phyloP scores from a whole-genome alignment of 2,329 filamentous ascomycete species.

The Neobulgaria alba region DNA sequence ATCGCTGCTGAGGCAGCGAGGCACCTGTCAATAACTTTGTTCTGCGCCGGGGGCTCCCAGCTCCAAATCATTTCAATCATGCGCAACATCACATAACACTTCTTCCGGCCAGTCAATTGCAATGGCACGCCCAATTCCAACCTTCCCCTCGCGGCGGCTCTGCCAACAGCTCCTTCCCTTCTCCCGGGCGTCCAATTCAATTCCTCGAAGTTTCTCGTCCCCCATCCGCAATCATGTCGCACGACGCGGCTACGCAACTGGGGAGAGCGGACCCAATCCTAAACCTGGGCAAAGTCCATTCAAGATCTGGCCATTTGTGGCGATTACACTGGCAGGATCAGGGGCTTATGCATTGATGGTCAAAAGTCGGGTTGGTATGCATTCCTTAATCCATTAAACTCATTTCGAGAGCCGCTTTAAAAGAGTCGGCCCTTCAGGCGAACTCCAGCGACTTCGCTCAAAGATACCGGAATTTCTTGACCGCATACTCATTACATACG shows the following conservation, averaged over 20 bases:
- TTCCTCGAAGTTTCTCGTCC: neutral
- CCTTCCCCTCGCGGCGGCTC: neutral
- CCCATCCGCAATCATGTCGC: constrained; percentile 4
- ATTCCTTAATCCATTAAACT: constrained; percentile 2
- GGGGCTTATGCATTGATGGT: constrained; percentile 43
- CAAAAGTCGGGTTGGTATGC: constrained; percentile 35
- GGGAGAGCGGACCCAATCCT: constrained; percentile 23
- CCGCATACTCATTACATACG: neutral
- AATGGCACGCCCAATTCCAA: neutral
- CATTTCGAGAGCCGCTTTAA: constrained; percentile 26
- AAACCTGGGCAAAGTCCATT: constrained; percentile 27
- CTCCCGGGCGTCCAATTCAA: neutral
- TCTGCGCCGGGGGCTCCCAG: too few species aligned
- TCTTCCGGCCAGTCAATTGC: neutral
- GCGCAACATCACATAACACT: neutral
- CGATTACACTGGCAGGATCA: constrained; percentile 38
- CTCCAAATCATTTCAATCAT: neutral
- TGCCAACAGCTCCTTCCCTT: neutral
- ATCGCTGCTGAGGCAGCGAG: too few species aligned
- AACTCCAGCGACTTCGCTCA: neutral
- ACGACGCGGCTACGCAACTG: constrained; percentile 23
- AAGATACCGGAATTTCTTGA: neutral
- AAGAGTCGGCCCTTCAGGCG: neutral
- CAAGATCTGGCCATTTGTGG: constrained; percentile 31
- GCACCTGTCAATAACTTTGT: too few species aligned